Conservation (phyloP, 371 early-diverging fungal species). For the Mucor indicus region DNA sequence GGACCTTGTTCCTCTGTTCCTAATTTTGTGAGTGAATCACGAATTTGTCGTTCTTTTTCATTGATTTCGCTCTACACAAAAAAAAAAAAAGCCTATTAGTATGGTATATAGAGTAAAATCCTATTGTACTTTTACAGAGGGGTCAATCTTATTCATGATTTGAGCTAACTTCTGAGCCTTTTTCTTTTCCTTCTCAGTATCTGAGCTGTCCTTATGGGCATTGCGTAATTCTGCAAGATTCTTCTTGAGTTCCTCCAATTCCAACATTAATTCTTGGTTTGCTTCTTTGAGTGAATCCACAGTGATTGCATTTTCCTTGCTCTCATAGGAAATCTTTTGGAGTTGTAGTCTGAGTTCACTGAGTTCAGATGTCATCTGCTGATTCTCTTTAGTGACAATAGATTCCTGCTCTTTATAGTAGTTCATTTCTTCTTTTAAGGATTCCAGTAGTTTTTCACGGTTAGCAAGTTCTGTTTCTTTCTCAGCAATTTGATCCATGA, state of each 20-base stretch:
- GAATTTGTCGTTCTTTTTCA: constrained; percentile 78
- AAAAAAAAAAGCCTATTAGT: background rate
- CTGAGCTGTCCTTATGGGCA: constrained; percentile 50
- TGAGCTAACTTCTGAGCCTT: constrained; percentile 83
- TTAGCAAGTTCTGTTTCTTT: constrained; percentile 72
- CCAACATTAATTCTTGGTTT: constrained; percentile 68
- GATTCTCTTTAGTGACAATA: constrained; percentile 61
- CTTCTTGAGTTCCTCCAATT: constrained; percentile 74
- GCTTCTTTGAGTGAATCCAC: constrained; percentile 85
- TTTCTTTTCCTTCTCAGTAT: constrained; percentile 72
- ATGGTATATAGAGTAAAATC: background rate
- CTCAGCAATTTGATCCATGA: constrained; percentile 86
- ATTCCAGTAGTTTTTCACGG: constrained; percentile 54
- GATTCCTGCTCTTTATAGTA: constrained; percentile 60
- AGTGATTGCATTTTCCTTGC: constrained; percentile 80
- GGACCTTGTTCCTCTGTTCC: constrained; percentile 37
- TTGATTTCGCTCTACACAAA: constrained; percentile 54
- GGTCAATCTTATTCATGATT: constrained; percentile 85
- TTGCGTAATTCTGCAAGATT: constrained; percentile 40
- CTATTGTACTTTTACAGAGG: constrained; percentile 52
- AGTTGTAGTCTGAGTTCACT: constrained; percentile 76
- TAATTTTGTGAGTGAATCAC: constrained; percentile 70
- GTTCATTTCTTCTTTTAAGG: constrained; percentile 65
- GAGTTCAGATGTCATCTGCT: constrained; percentile 63
- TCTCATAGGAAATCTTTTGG: constrained; percentile 82